Evolutionary conservation across 2,329 filamentous ascomycete genomes (phyloP), one percentile per base, ranked within the genome.

Genomic region (Colletotrichum tropicicola): DNA sequence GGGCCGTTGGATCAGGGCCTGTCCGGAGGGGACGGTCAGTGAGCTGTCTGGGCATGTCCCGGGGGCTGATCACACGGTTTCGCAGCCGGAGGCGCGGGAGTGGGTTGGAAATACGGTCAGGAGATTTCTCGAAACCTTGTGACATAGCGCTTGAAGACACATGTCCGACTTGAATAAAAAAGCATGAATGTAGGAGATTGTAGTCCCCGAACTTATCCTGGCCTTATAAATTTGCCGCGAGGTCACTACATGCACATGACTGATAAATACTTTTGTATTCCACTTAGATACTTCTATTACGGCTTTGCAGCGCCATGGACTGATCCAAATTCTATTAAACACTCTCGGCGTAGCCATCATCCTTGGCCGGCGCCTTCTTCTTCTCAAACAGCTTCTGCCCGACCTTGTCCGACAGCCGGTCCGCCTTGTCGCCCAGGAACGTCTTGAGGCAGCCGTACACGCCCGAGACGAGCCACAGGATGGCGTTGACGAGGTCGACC

Each of bases 401-500:
- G 19, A 78, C 69, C 69, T 75, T 78, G 21, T 77, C 76, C n/a
- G 75, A 76, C 44, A 76, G 64, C 17, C 73, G 70, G 10, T 82
- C 80, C 5, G 73, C 73, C 70, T 80, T 80, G 10, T 79, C 78
- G 0, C 80, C 79, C 43, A 82, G 53, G 63, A 76, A 79, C 1
- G 75, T 79, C 74, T 79, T 80, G 65, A 77, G 23, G 49, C 67
- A 74, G 27, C 82, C 82, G 37, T 83, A 84, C 6, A 70, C 70
- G 6, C 76, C 80, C 0, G 80, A 82, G 4, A 82, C 67, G 12
- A 89, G 76, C 91, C 91, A 94, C 44, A 94, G 76, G 21, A 90
- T 60, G 74, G 90, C 82, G 68, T 91, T 92, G 30, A 88, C 80
- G 25, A 93, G 73, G 73, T 93, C 90, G 25, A 93, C 77, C 89